Evolutionary conservation across 1,139 yeast genomes (phyloP).

Genomic region (Pneumocystis oryctolagi): DNA sequence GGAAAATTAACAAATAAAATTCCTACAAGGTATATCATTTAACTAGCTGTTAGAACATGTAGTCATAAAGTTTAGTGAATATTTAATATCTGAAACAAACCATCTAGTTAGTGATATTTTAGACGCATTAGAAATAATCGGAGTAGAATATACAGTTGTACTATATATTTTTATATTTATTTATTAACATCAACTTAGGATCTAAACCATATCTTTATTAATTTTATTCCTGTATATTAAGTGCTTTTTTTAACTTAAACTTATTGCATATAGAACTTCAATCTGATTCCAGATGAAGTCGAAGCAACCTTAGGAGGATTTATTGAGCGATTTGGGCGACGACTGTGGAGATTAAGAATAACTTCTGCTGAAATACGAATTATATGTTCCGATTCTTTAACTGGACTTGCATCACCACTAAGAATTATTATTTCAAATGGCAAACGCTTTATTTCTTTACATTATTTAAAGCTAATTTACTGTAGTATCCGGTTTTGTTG

Average conservation of each 20-base stretch:
- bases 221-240: neutral
- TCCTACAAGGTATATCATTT: conserved; percentile 34
- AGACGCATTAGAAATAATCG: conserved; percentile 87
- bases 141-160: conserved; percentile 85
- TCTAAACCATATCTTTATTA: neutral
- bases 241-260: neutral
- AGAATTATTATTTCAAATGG: conserved; percentile 83
- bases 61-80: conserved; percentile 39
- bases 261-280: conserved; percentile 89
- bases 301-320: conserved; percentile 96
- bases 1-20: conserved; percentile 88
- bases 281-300: conserved; percentile 85
- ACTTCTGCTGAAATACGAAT: conserved; percentile 96
- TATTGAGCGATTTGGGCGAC: conserved; percentile 92
- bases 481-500: conserved; percentile 83
- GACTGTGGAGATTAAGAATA: conserved; percentile 90
- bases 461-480: neutral
- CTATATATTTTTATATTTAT: conserved; percentile 70
- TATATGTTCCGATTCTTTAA: conserved; percentile 75
- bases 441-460: conserved; percentile 5
- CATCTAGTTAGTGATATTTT: conserved; percentile 88
- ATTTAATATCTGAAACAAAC: conserved; percentile 88
- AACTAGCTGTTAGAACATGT: neutral
- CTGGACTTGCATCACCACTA: conserved; percentile 84
- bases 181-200: neutral